These are phyloP conservation scores for Endoconidiophora laricicola DNA, from an alignment of 2,329 filamentous ascomycete genomes.

Conservation along the genomic window DNA sequence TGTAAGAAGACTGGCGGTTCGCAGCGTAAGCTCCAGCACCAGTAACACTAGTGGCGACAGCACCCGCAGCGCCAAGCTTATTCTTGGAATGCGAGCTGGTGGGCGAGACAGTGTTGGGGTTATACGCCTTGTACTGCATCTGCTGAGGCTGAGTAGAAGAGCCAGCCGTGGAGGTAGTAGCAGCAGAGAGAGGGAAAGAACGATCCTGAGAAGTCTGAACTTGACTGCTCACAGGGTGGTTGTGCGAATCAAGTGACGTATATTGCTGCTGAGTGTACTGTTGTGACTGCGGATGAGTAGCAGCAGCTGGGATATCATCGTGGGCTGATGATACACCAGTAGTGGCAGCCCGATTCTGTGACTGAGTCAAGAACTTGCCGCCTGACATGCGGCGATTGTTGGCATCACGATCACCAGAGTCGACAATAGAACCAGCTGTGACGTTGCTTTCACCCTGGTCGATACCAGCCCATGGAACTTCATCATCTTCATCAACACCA, in stretches of 20 bases:
- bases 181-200: not conserved
- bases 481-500: conserved; percentile 56
- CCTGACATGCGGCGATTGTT: not conserved
- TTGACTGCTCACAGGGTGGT: not conserved
- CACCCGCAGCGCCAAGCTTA: not conserved
- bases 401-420: too few relatives aligned
- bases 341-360: not conserved
- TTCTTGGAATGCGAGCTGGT: not conserved
- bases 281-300: not conserved
- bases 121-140: not conserved
- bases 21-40: conserved; percentile 4
- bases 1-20: not conserved
- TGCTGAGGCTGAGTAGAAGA: not conserved
- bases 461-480: conserved; percentile 17
- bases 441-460: not conserved
- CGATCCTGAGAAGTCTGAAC: not conserved
- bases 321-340: not conserved
- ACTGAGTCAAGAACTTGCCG: not conserved
- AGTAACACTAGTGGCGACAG: not conserved
- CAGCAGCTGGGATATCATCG: not conserved
- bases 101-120: not conserved
- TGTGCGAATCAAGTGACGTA: not conserved
- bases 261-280: not conserved
- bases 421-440: not conserved
- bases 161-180: not conserved